Conservation (phyloP, 1,284 basidiomycete species). For the Cryptococcus depauperatus region DNA sequence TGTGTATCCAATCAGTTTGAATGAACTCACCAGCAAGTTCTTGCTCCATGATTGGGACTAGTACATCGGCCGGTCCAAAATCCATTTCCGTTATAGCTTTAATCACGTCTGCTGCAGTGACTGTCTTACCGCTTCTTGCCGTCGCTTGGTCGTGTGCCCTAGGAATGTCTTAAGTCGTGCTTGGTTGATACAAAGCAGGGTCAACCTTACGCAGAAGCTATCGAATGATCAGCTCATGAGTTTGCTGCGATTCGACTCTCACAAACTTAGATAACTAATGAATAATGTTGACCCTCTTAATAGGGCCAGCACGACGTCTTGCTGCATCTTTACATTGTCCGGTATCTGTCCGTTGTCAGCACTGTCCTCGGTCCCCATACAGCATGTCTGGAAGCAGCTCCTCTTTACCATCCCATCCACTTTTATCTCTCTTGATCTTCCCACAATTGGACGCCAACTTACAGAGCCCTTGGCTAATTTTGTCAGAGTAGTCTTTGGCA, state of each 20-base stretch:
- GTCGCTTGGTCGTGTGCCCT: constrained; percentile 81
- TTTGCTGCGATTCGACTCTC: neutral
- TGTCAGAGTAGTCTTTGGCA: constrained; percentile 70
- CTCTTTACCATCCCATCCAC: neutral
- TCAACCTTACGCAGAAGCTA: constrained; percentile 62
- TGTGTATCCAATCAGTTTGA: neutral
- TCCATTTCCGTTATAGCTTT: constrained; percentile 74
- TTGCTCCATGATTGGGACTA: constrained; percentile 58
- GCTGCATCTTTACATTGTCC: constrained; percentile 74
- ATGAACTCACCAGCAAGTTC: constrained; percentile 60
- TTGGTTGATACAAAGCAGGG: neutral
- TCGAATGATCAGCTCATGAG: constrained; percentile 3
- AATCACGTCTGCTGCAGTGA: constrained; percentile 78
- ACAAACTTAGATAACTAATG: constrained; percentile 77
- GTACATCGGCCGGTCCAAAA: constrained; percentile 55
- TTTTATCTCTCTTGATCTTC: neutral
- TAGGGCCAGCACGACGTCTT: constrained; percentile 71
- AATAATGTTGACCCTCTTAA: constrained; percentile 82
- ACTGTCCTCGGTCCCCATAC: neutral
- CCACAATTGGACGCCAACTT: constrained; percentile 41
- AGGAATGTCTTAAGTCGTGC: neutral
- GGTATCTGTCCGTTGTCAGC: constrained; percentile 63
- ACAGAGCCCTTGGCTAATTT: constrained; percentile 66
- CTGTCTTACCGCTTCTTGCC: constrained; percentile 75
- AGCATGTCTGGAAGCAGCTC: neutral